Conservation (phyloP, 345 rosid species). For the Gynandropsis gynandra region DNA sequence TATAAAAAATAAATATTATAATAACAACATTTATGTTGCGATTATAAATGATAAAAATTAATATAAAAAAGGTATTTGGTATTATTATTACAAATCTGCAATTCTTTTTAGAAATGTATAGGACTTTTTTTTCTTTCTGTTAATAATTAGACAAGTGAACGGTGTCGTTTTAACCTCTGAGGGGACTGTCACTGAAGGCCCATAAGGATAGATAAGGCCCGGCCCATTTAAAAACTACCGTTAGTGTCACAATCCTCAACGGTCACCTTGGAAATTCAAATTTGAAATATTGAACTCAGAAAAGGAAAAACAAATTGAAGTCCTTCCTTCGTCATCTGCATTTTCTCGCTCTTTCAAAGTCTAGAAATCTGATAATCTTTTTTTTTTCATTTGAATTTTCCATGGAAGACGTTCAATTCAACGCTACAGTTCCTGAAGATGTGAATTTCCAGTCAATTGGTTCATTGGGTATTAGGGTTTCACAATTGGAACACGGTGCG, state of each 20-base stretch:
- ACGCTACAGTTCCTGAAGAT: constrained; percentile 14
- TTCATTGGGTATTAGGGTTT: constrained; percentile 20
- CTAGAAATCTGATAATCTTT: background rate
- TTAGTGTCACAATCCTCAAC: background rate
- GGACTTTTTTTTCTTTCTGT: too few relatives aligned
- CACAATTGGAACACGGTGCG: constrained; percentile 28
- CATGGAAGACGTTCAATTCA: constrained; percentile 31
- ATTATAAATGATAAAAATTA: too few relatives aligned
- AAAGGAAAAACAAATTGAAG: background rate
- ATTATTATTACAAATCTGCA: too few relatives aligned
- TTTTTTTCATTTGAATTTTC: constrained; percentile 3
- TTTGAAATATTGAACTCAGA: background rate
- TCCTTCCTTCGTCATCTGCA: constrained; percentile 5
- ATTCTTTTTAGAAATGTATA: too few relatives aligned
- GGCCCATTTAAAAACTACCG: background rate
- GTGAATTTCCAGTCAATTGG: constrained; percentile 13
- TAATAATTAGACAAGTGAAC: too few relatives aligned
- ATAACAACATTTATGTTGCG: too few relatives aligned
- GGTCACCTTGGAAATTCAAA: constrained; percentile 4
- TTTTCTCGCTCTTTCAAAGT: background rate
- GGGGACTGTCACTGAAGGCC: too few relatives aligned
- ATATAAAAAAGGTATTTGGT: too few relatives aligned
- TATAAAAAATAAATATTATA: too few relatives aligned
- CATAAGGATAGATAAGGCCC: too few relatives aligned
- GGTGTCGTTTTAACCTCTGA: too few relatives aligned